phyloP scores from a whole-genome alignment of 202 grass and related monocot genomes.

The Panicum virgatum region DNA sequence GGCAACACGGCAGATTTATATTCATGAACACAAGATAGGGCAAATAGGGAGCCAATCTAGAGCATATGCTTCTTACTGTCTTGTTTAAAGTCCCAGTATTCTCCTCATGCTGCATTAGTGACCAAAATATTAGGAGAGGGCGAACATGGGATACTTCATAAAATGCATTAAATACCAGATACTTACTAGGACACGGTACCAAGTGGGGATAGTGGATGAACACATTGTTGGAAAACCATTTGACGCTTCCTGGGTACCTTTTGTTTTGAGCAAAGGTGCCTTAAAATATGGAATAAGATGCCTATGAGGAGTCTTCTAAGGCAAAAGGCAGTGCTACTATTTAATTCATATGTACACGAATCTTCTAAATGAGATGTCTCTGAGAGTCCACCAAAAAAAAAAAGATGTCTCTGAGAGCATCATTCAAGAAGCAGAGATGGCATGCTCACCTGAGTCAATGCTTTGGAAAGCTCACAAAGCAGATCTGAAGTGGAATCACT shows the following conservation, averaged over 20 bases:
- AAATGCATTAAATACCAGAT: constrained; percentile 30
- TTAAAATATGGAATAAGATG: constrained; percentile 49
- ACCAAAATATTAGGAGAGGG: constrained; percentile 36
- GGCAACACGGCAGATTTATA: not conserved
- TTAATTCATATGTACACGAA: constrained; percentile 3
- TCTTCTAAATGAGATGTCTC: constrained; percentile 16
- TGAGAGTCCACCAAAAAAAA: no score
- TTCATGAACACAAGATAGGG: not conserved
- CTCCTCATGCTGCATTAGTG: constrained; percentile 81
- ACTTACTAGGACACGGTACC: constrained; percentile 84
- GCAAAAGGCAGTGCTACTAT: constrained; percentile 4
- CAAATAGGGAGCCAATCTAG: not conserved
- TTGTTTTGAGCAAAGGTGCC: constrained; percentile 52
- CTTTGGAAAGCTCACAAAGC: constrained; percentile 48
- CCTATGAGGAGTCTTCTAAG: constrained; percentile 15
- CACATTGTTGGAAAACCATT: constrained; percentile 64
- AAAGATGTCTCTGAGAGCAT: constrained; percentile 33
- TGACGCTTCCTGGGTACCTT: constrained; percentile 42
- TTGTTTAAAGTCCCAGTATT: constrained; percentile 70
- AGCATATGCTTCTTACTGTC: constrained; percentile 50
- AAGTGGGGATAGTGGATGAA: constrained; percentile 64
- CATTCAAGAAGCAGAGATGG: constrained; percentile 31
- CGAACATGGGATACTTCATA: constrained; percentile 9
- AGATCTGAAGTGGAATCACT: constrained; percentile 71
- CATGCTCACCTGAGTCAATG: constrained; percentile 47